Evolutionary conservation across 2,329 filamentous ascomycete genomes (phyloP), one percentile per base, ranked within the genome.

Genomic region (Pyricularia pennisetigena): DNA sequence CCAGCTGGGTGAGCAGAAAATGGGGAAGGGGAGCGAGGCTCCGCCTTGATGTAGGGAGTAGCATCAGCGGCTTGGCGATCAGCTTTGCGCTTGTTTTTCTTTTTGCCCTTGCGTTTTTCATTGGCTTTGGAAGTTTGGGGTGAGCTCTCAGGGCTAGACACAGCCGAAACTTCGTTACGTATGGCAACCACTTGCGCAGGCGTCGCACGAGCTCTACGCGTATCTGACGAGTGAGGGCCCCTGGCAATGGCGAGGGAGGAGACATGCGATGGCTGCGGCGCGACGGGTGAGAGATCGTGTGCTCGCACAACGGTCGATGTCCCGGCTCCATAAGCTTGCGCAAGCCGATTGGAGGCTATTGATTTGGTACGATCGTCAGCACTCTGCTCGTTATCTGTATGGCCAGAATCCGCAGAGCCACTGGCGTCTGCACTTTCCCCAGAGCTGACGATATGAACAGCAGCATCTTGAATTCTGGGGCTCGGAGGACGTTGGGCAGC

Each of bases 241-340:
- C 78, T 78, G 67, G 81, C 77, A 75, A 80, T 78, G 72, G 85
- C 80, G 79, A 89, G 75, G 71, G 84, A 81, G 76, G 90, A 83
- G 71, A 87, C 87, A 74, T 91, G 89, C 65, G 88, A 88, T 67
- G 92, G 90, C 74, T 92, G 91, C 29, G 92, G 91, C 67, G 91
- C 91, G 74, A 90, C 80, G 61, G 90, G 90, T 49, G 88, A 89
- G 66, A 88, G 86, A 73, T 94, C 89, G 75, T 93, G 90, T 72
- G 88, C 89, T 74, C 88, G 87, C 73, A 94, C 83, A 69, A 94
- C 80, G 67, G 88, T 64, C 14, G 59, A 24, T 32, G 6, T 35
- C 3, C 59, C 59, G 24, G 30, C 32, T 16, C 63, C 54, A n/a
- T 64, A 64, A 7, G 29, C 32, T 30, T 49, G 23, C 12, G 66